A percentile compares a stretch with the other conserved stretches of the same genome.
Conservation (phyloP, 2,329 filamentous ascomycete species). For the Pezicula rhizophila region DNA sequence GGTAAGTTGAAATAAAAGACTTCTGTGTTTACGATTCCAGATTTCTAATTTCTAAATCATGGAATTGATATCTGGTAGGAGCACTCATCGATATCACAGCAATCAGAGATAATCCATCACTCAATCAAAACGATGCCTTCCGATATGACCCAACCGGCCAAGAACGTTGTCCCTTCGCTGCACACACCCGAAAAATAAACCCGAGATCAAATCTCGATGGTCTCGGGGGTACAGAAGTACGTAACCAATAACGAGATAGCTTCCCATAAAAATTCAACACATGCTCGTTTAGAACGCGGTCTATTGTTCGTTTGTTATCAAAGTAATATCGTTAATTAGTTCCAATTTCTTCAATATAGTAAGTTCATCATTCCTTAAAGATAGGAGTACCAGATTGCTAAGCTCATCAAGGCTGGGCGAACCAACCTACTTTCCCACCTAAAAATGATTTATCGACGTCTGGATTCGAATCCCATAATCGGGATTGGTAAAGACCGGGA, state of each 20-base stretch:
- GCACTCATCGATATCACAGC: conserved; percentile 10
- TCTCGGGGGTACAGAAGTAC: conserved; percentile 25
- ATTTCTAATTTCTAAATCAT: too few relatives aligned
- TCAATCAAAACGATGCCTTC: conserved; percentile 12
- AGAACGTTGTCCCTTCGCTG: conserved; percentile 37
- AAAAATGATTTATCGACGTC: neutral
- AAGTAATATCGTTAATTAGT: conserved; percentile 34
- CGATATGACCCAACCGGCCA: conserved; percentile 28
- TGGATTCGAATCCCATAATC: conserved; percentile 7
- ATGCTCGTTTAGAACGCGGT: conserved; percentile 29
- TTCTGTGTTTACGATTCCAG: neutral
- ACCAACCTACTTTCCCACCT: conserved; percentile 20
- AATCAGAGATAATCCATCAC: too few relatives aligned
- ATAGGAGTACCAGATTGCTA: neutral
- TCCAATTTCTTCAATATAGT: conserved; percentile 34
- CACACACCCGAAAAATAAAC: conserved; percentile 41
- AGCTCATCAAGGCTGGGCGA: conserved; percentile 15
- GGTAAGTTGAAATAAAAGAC: conserved; percentile 4
- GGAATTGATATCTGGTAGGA: neutral
- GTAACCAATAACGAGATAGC: conserved; percentile 29
- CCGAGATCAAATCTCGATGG: conserved; percentile 31
- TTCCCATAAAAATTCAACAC: conserved; percentile 15
- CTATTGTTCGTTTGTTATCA: conserved; percentile 41
- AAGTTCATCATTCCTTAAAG: conserved; percentile 5
- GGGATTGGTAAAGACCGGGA: neutral